A percentile compares a stretch with the other conserved stretches of the same genome.
phyloP scores from a whole-genome alignment of 2,329 filamentous ascomycete genomes.

The Cordyceps tenuipes region DNA sequence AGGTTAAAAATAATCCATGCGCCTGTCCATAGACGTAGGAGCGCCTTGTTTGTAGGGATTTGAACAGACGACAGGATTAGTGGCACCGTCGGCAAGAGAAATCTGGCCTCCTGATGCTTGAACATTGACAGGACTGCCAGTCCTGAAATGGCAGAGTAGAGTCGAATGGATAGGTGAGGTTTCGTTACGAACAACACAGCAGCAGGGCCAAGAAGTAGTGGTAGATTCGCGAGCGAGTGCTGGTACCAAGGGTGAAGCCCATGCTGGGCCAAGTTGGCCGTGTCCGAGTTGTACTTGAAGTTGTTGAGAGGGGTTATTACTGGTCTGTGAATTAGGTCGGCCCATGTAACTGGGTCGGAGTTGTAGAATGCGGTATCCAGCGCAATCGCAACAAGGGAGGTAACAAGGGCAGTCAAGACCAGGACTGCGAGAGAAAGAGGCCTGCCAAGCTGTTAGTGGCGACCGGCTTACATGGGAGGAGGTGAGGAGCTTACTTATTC shows the following conservation, averaged over 20 bases:
- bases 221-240: constrained; percentile 62
- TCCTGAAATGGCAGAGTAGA: constrained; percentile 68
- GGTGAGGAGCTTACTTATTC: constrained; percentile 54
- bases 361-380: constrained; percentile 83
- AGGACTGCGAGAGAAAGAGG: constrained; percentile 56
- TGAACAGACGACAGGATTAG: constrained; percentile 67
- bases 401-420: constrained; percentile 55
- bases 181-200: constrained; percentile 50
- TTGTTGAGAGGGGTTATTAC: constrained; percentile 74
- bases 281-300: constrained; percentile 62
- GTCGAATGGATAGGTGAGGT: constrained; percentile 50
- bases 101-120: constrained; percentile 73
- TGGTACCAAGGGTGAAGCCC: constrained; percentile 74
- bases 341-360: constrained; percentile 53
- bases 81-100: constrained; percentile 66
- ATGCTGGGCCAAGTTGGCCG: constrained; percentile 64
- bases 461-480: neutral
- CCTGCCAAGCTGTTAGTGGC: constrained; percentile 26
- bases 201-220: constrained; percentile 64
- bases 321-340: constrained; percentile 53
- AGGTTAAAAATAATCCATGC: constrained; percentile 64
- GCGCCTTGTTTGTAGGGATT: constrained; percentile 47
- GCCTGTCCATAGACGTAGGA: constrained; percentile 46
- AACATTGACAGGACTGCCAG: constrained; percentile 63
- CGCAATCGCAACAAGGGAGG: constrained; percentile 63